Evolutionary conservation across 306 rosid genomes (phyloP), one percentile per base, ranked within the genome.

Genomic region (Gillenia trifoliata): DNA sequence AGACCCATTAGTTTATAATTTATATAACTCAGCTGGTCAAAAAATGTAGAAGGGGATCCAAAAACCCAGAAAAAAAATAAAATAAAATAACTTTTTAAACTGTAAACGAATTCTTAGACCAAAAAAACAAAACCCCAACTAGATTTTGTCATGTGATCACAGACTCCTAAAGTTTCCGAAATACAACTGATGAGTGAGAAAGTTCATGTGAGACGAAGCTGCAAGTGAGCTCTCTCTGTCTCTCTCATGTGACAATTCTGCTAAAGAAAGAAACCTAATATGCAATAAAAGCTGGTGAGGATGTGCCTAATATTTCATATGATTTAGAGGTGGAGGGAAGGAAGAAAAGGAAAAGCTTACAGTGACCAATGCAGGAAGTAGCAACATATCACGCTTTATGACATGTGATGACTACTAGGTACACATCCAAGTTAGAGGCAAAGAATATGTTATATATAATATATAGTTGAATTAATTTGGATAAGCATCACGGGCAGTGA

Each of bases 81-180:
- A n/a, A n/a, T n/a, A n/a, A 47, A 57, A 4, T n/a, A 12, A n/a
- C 28, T 20, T 66, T 70, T 45, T 52, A 25, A 38, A 64, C 28
- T 47, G 26, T 12, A 26, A 15, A 70, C 60, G 36, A 33, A 50
- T 64, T 47, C 43, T 34, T 13, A 54, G 7, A 31, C 31, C 33
- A 45, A 5, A 72, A 66, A 54, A 64, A 59, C 61, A 68, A 16
- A 38, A 59, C 26, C 57, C 28, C 65, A 55, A 68, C 79, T 81
- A 73, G 81, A 84, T 82, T 78, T 71, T 77, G 89, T 69, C 91
- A 87, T 81, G 94, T 83, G 90, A 85, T 67, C 71, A 73, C 29
- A 85, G 74, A 73, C 72, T 40, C 30, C 73, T 29, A 23, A 55
- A 57, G 9, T 72, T 73, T 56, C 47, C 11, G 12, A 55, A n/a